These are phyloP conservation scores for Pinus tabuliformis DNA, from an alignment of 75 land plant genomes.

Conservation along the genomic window DNA sequence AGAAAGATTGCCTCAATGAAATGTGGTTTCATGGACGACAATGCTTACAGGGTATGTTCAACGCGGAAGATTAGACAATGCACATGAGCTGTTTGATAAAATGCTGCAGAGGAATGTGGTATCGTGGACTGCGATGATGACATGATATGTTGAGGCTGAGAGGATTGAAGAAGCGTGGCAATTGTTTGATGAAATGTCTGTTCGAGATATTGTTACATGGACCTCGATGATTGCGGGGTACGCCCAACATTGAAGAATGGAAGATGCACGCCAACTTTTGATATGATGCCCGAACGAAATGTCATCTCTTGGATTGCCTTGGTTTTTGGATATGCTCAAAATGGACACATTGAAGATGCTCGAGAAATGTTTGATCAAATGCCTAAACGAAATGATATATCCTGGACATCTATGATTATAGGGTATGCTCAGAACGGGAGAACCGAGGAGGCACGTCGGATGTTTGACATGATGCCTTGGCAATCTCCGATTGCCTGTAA, in stretches of 20 bases:
- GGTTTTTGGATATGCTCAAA: conserved; percentile 22
- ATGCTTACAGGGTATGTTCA: conserved; percentile 37
- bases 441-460: neutral
- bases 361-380: neutral
- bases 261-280: conserved; percentile 32
- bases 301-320: conserved; percentile 46
- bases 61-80: neutral
- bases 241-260: conserved; percentile 30
- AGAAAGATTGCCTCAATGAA: conserved; percentile 13
- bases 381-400: neutral
- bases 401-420: neutral
- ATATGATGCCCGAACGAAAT: conserved; percentile 18
- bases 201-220: conserved; percentile 51
- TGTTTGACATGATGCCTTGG: neutral
- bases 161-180: conserved; percentile 31
- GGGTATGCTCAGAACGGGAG: neutral
- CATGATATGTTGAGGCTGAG: conserved; percentile 26
- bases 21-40: conserved; percentile 21
- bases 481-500: neutral
- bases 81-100: conserved; percentile 17
- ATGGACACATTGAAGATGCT: neutral
- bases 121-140: conserved; percentile 40
- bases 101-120: conserved; percentile 31
- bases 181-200: conserved; percentile 33
- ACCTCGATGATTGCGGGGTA: conserved; percentile 54